phyloP scores from a whole-genome alignment of 2,329 filamentous ascomycete genomes.

The Tricladium varicosporioides region DNA sequence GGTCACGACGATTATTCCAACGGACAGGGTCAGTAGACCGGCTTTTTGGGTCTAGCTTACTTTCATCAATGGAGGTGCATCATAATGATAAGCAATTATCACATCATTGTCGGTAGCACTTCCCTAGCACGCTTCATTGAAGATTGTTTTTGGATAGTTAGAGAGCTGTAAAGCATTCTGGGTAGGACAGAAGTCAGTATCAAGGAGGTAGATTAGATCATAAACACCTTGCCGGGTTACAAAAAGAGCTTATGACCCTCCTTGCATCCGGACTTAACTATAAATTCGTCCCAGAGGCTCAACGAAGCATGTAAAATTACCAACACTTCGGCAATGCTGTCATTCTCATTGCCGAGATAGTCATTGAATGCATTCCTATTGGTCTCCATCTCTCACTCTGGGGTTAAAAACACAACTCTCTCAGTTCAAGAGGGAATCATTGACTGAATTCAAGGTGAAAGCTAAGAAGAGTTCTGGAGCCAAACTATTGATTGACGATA shows the following conservation, averaged over 20 bases:
- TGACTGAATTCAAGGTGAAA: neutral
- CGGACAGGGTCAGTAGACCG: neutral
- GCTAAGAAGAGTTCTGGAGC: neutral
- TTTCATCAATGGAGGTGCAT: conserved; percentile 12
- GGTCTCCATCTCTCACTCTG: neutral
- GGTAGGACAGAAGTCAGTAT: neutral
- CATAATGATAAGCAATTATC: conserved; percentile 8
- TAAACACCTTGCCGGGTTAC: neutral
- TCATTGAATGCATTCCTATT: neutral
- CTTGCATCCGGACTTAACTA: conserved; percentile 1
- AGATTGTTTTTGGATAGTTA: conserved; percentile 9
- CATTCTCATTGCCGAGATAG: neutral
- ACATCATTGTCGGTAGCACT: conserved; percentile 11
- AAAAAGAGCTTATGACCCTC: neutral
- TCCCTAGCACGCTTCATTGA: conserved; percentile 1
- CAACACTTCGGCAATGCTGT: neutral
- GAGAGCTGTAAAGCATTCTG: neutral
- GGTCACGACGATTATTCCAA: neutral
- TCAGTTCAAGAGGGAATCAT: neutral
- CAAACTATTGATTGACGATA: neutral
- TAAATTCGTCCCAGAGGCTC: conserved; percentile 7
- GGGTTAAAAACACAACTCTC: neutral
- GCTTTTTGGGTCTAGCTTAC: conserved; percentile 11
- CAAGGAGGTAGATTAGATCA: too few species aligned
- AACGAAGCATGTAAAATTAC: conserved; percentile 2